Evolutionary conservation across 2,329 filamentous ascomycete species (phyloP), one percentile per base, ranked within the genome.

Genomic region (Penicillium sp.): DNA sequence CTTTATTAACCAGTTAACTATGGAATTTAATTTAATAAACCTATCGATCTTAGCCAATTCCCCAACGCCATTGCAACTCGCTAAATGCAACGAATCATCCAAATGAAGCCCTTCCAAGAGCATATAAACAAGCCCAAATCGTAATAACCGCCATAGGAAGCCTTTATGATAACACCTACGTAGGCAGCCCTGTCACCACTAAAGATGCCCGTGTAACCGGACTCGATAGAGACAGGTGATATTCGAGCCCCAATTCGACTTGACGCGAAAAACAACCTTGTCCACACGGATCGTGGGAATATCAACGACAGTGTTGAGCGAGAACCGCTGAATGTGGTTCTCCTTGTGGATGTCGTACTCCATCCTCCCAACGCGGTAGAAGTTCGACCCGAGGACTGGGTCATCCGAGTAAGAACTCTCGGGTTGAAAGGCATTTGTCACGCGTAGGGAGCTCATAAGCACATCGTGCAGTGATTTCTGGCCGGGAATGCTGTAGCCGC

Each of bases 191-290:
- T 11, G 10, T 5, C 14, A 16, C 31, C 24, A 26, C 27, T 48
- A 69, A 26, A 59, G 8, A 49, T 66, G 60, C 3, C 73, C 73
- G 55, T 73, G 66, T 40, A 75, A 45, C 39, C 68, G 67, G 42
- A 74, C 49, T n/a, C 73, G 68, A 56, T 74, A 75, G 29, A 75
- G 52, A 52, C 73, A 76, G 1, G 71, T 74, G 44, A 69, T 57
- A 18, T 67, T 57, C 4, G 57, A 64, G 4, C 72, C 73, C 65
- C 72, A 73, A 45, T 74, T 75, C 1, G 64, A 68, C 16, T 63
- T 69, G 2, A 70, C 63, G 5, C 73, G 62, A 26, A 76, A 55
- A 11, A 70, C 68, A 16, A 73, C 67, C 40, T 65, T 67, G 35
- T 69, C 60, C 10, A 70, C 66, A 1, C 66, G 61, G 8, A 69